These are phyloP conservation scores for Malus sieversii DNA, from an alignment of 306 rosid genomes.

Conservation along the genomic window DNA sequence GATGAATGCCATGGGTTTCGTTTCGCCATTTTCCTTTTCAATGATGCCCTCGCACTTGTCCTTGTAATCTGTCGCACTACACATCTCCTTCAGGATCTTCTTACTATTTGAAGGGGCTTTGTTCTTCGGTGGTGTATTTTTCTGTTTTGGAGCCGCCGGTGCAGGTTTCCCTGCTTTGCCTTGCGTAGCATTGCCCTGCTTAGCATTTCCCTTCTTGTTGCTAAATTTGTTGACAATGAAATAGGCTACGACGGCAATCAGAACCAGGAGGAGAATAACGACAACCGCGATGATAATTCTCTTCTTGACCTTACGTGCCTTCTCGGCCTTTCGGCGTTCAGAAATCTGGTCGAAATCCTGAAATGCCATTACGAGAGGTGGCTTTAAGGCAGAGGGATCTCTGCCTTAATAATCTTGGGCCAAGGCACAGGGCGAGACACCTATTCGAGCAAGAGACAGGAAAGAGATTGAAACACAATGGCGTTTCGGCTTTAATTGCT, in stretches of 20 bases:
- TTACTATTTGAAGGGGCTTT: background rate
- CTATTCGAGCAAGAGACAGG: background rate
- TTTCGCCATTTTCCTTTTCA: conserved; percentile 7
- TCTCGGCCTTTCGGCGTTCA: conserved; percentile 54
- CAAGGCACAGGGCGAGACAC: background rate
- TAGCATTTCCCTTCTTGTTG: background rate
- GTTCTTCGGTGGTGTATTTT: background rate
- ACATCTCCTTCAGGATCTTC: conserved; percentile 33
- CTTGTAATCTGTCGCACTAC: conserved; percentile 45
- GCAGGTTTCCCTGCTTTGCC: background rate
- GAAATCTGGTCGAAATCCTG: conserved; percentile 79
- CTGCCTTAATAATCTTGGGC: conserved; percentile 61
- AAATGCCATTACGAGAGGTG: conserved; percentile 44
- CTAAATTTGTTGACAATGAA: background rate
- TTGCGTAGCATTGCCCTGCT: background rate
- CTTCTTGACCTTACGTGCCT: conserved; percentile 32
- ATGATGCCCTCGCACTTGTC: conserved; percentile 47
- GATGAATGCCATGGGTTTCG: conserved; percentile 53
- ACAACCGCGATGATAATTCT: conserved; percentile 38
- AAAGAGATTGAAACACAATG: background rate
- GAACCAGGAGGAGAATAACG: conserved; percentile 24
- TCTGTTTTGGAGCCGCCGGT: background rate
- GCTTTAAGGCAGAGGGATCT: conserved; percentile 71
- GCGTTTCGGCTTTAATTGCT: background rate
- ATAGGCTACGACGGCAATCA: conserved; percentile 31